These are phyloP conservation scores for Radiomyces spectabilis DNA, from an alignment of 192 early-diverging fungal species.

Conservation along the genomic window DNA sequence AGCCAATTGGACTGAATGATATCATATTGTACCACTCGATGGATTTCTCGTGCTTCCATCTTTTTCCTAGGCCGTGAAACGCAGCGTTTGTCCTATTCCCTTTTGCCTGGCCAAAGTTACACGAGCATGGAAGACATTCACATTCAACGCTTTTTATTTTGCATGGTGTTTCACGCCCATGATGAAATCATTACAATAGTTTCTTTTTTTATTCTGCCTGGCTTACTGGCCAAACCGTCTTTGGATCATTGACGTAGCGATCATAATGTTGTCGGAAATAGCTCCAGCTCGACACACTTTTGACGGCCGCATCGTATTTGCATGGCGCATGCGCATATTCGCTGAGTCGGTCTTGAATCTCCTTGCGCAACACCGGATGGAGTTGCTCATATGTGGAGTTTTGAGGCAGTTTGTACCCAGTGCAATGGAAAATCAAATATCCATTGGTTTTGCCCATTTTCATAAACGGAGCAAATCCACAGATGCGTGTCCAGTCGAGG, in stretches of 20 bases:
- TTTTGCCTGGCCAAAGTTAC: too few species aligned
- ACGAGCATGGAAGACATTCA: too few species aligned
- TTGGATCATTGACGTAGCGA: neutral
- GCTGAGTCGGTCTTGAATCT: neutral
- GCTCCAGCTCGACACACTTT: slow-evolving; percentile 8
- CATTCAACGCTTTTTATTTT: too few species aligned
- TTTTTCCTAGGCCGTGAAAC: too few species aligned
- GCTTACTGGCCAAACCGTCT: slow-evolving; percentile 9
- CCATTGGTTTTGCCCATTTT: slow-evolving; percentile 8
- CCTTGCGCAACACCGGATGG: neutral
- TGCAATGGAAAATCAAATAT: slow-evolving; percentile 8
- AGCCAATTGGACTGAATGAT: too few species aligned
- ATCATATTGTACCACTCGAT: too few species aligned
- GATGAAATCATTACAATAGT: too few species aligned
- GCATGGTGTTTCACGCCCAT: too few species aligned
- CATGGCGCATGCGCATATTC: neutral
- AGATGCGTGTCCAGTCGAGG: slow-evolving; percentile 7
- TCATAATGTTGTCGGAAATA: slow-evolving; percentile 14
- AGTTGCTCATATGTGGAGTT: neutral
- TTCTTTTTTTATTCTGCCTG: too few species aligned
- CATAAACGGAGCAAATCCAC: slow-evolving; percentile 9
- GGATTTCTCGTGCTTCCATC: too few species aligned
- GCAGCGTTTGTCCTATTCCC: too few species aligned
- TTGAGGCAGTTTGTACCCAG: slow-evolving; percentile 7
- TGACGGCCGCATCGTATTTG: neutral